A percentile compares a stretch with the other conserved stretches of the same genome.
phyloP scores from a whole-genome alignment of 2,329 filamentous ascomycete genomes.

The Parafenestella ontariensis region DNA sequence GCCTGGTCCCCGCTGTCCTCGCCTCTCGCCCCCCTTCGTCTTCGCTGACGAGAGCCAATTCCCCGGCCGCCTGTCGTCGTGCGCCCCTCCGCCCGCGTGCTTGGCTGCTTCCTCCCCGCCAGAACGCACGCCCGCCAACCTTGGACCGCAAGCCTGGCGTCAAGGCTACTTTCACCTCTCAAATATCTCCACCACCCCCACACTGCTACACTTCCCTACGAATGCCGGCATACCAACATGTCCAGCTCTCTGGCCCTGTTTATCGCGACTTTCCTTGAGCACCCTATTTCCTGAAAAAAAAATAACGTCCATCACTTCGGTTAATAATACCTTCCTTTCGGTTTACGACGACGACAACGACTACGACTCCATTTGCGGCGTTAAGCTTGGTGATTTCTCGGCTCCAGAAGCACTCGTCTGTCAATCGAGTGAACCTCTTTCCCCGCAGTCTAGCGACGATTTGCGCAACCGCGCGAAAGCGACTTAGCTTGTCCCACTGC shows the following conservation, averaged over 20 bases:
- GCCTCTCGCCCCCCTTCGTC: constrained; percentile 12
- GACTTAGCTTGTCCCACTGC: constrained; percentile 8
- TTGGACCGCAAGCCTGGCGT: constrained; percentile 13
- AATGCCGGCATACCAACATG: constrained; percentile 60
- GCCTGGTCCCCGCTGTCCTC: constrained; percentile 23
- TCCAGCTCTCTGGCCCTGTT: constrained; percentile 55
- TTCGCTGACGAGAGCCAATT: constrained; percentile 20
- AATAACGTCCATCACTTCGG: constrained; percentile 37
- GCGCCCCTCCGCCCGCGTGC: constrained; percentile 10
- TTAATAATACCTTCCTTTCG: constrained; percentile 39
- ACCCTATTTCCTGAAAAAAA: constrained; percentile 56
- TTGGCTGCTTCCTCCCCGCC: constrained; percentile 15
- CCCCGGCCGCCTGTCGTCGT: constrained; percentile 19
- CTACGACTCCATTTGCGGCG: constrained; percentile 30
- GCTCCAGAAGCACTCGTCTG: constrained; percentile 6
- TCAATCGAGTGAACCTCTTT: background rate
- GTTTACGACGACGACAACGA: constrained; percentile 26
- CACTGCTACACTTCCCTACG: constrained; percentile 25
- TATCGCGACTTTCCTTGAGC: constrained; percentile 61
- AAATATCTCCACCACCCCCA: constrained; percentile 20
- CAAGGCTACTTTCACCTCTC: constrained; percentile 21
- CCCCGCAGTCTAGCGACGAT: constrained; percentile 4
- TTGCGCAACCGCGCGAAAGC: constrained; percentile 8
- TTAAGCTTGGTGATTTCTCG: constrained; percentile 31
- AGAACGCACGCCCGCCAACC: constrained; percentile 19